Percentiles rank a stretch among this genome's conserved stretches.
These are phyloP conservation scores for Begonia peltatifolia DNA, from an alignment of 306 rosid species.

Conservation along the genomic window DNA sequence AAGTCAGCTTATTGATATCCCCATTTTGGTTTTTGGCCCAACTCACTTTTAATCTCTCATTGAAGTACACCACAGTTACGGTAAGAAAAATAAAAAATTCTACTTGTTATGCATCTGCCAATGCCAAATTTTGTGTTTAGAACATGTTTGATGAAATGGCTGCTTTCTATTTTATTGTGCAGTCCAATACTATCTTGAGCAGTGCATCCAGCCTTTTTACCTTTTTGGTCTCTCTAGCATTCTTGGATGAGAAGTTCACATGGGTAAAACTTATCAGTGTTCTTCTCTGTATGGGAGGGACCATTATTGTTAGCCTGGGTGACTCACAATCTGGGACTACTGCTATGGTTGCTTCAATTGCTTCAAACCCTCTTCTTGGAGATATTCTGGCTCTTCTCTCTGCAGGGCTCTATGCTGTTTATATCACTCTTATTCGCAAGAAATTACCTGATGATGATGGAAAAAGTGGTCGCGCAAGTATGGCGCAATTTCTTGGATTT, in stretches of 20 bases:
- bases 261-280: constrained; percentile 84
- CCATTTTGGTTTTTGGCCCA: constrained; percentile 96
- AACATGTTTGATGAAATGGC: constrained; percentile 10
- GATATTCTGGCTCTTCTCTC: constrained; percentile 70
- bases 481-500: constrained; percentile 92
- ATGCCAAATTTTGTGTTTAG: constrained; percentile 5
- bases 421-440: constrained; percentile 85
- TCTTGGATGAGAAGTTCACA: constrained; percentile 80
- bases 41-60: constrained; percentile 72
- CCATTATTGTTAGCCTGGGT: constrained; percentile 81
- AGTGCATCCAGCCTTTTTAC: constrained; percentile 95
- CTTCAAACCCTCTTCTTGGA: constrained; percentile 85
- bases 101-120: not conserved
- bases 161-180: constrained; percentile 22
- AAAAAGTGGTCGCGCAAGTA: constrained; percentile 62
- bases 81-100: constrained; percentile 21
- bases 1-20: constrained; percentile 74
- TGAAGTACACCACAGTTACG: constrained; percentile 92
- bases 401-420: constrained; percentile 69
- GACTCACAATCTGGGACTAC: constrained; percentile 32
- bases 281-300: constrained; percentile 95
- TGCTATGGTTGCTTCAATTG: constrained; percentile 9
- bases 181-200: constrained; percentile 97
- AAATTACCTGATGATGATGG: constrained; percentile 72
- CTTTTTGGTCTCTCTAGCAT: constrained; percentile 77